These are phyloP conservation scores for Pelargonium cotyledonis DNA, from an alignment of 441 rosid genomes.

Conservation along the genomic window DNA sequence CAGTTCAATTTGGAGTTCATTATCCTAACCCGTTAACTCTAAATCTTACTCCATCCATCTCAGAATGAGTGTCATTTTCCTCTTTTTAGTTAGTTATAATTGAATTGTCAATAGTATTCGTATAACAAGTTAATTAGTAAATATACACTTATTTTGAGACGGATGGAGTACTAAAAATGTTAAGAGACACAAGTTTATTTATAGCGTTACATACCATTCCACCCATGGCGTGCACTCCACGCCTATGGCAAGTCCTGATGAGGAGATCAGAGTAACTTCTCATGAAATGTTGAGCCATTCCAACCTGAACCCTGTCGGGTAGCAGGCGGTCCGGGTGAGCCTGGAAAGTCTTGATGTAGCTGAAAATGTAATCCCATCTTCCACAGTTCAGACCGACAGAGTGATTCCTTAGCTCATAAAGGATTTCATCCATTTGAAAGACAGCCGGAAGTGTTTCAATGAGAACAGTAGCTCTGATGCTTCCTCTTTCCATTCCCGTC, in stretches of 20 bases:
- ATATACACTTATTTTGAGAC: no score
- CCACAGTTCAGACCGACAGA: conserved; percentile 88
- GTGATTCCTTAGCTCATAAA: conserved; percentile 74
- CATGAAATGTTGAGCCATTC: conserved; percentile 93
- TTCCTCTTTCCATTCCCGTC: conserved; percentile 75
- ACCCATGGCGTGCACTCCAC: conserved; percentile 93
- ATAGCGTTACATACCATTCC: conserved; percentile 55
- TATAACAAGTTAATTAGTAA: no score
- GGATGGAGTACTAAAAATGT: no score
- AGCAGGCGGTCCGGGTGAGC: conserved; percentile 69
- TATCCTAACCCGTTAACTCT: no score
- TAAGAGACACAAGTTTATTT: no score
- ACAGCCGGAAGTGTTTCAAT: conserved; percentile 93
- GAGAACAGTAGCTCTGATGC: conserved; percentile 79
- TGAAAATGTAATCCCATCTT: conserved; percentile 92
- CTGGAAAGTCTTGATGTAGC: conserved; percentile 91
- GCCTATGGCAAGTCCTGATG: conserved; percentile 73
- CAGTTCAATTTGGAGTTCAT: not conserved
- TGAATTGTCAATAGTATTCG: no score
- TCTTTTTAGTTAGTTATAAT: no score
- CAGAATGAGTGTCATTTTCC: no score
- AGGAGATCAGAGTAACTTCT: conserved; percentile 87
- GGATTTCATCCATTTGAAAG: conserved; percentile 91
- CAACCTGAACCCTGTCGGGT: conserved; percentile 73
- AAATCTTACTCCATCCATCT: no score